Percentiles rank a stretch among this genome's conserved stretches.
These are phyloP conservation scores for Umbilicaria muhlenbergii DNA, from an alignment of 495 filamentous ascomycete species.

Conservation along the genomic window DNA sequence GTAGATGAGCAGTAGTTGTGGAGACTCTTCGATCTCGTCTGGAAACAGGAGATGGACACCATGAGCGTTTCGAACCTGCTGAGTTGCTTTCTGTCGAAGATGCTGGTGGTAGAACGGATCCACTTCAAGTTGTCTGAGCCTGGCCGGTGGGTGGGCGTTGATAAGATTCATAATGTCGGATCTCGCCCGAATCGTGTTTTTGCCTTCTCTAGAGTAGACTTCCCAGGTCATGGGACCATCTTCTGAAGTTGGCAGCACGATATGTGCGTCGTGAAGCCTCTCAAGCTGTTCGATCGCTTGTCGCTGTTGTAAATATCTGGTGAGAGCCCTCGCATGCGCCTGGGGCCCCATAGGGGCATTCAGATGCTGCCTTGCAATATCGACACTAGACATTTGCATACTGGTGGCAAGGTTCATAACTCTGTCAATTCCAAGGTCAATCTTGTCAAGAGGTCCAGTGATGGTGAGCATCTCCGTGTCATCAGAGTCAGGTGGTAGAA, in stretches of 20 bases:
- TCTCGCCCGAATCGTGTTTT: slow-evolving; percentile 65
- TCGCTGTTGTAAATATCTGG: slow-evolving; percentile 65
- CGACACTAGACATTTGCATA: slow-evolving; percentile 65
- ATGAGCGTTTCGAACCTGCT: slow-evolving; percentile 50
- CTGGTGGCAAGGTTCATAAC: slow-evolving; percentile 67
- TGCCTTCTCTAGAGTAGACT: slow-evolving; percentile 68
- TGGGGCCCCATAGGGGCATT: slow-evolving; percentile 56
- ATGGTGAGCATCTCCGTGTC: slow-evolving; percentile 71
- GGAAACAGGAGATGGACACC: slow-evolving; percentile 71
- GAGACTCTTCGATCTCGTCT: slow-evolving; percentile 33
- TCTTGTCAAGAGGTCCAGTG: slow-evolving; percentile 57
- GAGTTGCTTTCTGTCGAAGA: slow-evolving; percentile 45
- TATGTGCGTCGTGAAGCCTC: slow-evolving; percentile 58
- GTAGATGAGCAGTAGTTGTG: slow-evolving; percentile 69
- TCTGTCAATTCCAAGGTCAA: slow-evolving; percentile 58
- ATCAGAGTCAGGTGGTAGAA: slow-evolving; percentile 53
- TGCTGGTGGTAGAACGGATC: slow-evolving; percentile 81
- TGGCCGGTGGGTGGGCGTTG: slow-evolving; percentile 61
- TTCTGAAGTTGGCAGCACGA: slow-evolving; percentile 52
- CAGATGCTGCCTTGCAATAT: slow-evolving; percentile 59
- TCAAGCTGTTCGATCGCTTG: slow-evolving; percentile 67
- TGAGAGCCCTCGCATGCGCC: slow-evolving; percentile 66
- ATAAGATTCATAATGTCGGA: slow-evolving; percentile 69
- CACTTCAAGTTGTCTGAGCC: slow-evolving; percentile 50
- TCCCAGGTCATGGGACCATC: slow-evolving; percentile 62